Evolutionary conservation across 2,329 filamentous ascomycete species (phyloP).

Genomic region (Magnaporthiopsis poae): DNA sequence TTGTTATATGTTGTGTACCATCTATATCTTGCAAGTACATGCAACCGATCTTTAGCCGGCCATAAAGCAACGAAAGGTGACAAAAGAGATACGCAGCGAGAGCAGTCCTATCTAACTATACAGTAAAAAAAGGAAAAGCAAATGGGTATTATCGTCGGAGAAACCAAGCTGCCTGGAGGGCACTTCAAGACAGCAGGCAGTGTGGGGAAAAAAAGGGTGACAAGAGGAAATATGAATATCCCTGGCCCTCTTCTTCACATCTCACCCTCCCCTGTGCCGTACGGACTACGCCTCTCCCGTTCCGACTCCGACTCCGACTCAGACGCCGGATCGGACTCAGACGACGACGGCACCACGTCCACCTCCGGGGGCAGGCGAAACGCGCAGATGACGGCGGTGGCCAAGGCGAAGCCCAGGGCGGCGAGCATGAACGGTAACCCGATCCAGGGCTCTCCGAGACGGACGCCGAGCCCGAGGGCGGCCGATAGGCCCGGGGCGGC

Average conservation of each 20-base stretch:
- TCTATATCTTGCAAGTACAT: too few species aligned
- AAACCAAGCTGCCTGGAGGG: not conserved
- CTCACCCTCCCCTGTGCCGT: not conserved
- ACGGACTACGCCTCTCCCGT: not conserved
- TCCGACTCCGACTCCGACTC: too few species aligned
- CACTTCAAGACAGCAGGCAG: not conserved
- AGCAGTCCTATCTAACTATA: not conserved
- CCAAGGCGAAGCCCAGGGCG: conserved; percentile 22
- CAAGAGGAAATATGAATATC: not conserved
- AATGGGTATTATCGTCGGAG: not conserved
- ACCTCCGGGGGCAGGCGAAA: conserved; percentile 14
- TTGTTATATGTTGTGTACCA: too few species aligned
- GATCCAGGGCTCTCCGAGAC: conserved; percentile 35
- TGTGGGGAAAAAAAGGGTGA: not conserved
- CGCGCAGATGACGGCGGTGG: conserved; percentile 21
- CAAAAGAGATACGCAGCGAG: not conserved
- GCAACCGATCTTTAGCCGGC: too few species aligned
- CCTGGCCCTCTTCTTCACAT: not conserved
- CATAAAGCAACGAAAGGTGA: not conserved
- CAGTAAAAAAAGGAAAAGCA: not conserved
- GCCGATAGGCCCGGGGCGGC: conserved; percentile 36
- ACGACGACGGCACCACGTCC: too few species aligned
- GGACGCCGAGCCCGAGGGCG: conserved; percentile 35
- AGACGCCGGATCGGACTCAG: too few species aligned
- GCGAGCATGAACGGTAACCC: conserved; percentile 40